phyloP scores from a whole-genome alignment of 441 rosid species.

The Biscutella laevigata region DNA sequence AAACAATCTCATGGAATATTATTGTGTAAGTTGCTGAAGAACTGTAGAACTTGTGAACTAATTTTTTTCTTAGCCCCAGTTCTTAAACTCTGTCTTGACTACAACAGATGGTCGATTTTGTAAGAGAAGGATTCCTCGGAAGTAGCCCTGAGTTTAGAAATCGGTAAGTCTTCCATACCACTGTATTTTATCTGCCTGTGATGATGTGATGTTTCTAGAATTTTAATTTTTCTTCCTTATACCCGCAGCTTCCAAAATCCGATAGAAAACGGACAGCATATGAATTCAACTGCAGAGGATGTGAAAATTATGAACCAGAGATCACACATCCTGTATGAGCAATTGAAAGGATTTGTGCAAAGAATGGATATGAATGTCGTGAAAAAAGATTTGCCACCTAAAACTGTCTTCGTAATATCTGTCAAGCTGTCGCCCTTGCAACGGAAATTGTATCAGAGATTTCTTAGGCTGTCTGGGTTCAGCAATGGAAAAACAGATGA shows the following conservation, averaged over 20 bases:
- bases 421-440: conserved; percentile 95
- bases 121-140: conserved; percentile 99
- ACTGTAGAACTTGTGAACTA: conserved; percentile 10
- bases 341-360: conserved; percentile 97
- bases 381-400: conserved; percentile 96
- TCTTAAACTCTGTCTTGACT: conserved; percentile 24
- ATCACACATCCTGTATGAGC: conserved; percentile 95
- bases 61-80: not conserved
- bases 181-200: conserved; percentile 12
- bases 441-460: conserved; percentile 84
- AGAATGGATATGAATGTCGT: conserved; percentile 99
- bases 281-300: conserved; percentile 88
- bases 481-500: conserved; percentile 59
- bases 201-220: conserved; percentile 12
- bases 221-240: conserved; percentile 16
- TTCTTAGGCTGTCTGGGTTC: conserved; percentile 87
- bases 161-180: conserved; percentile 53
- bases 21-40: conserved; percentile 62
- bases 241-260: conserved; percentile 91
- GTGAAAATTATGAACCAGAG: conserved; percentile 99
- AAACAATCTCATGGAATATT: conserved; percentile 99
- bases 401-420: conserved; percentile 90
- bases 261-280: conserved; percentile 96
- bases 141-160: conserved; percentile 98
- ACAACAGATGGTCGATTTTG: conserved; percentile 99